phyloP scores from a whole-genome alignment of 495 filamentous ascomycete genomes.

The Annulohypoxylon moriforme region DNA sequence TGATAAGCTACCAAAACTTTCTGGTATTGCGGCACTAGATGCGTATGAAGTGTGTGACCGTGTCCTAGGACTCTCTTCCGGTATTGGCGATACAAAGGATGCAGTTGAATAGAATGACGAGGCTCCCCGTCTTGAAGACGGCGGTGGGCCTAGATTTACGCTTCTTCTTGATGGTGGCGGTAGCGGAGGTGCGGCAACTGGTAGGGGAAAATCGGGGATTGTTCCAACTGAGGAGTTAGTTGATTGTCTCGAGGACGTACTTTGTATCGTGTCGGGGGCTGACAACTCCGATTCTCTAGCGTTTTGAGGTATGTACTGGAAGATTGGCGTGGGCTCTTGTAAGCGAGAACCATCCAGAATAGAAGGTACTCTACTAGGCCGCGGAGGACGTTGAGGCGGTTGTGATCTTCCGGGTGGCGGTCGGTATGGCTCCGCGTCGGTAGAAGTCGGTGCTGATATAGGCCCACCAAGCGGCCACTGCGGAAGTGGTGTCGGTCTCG shows the following conservation, averaged over 20 bases:
- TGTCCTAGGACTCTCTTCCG: conserved; percentile 76
- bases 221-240: conserved; percentile 67
- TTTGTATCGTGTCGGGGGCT: conserved; percentile 55
- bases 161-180: conserved; percentile 60
- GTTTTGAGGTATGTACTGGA: conserved; percentile 62
- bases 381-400: conserved; percentile 74
- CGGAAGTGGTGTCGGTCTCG: conserved; percentile 61
- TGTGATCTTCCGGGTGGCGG: conserved; percentile 64
- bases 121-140: conserved; percentile 73
- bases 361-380: conserved; percentile 69
- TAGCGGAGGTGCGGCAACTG: conserved; percentile 52
- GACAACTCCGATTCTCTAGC: conserved; percentile 43
- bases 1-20: conserved; percentile 67
- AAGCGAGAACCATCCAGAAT: conserved; percentile 62
- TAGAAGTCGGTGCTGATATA: conserved; percentile 51
- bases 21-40: conserved; percentile 83
- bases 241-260: conserved; percentile 59
- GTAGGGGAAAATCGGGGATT: conserved; percentile 71
- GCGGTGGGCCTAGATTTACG: conserved; percentile 71
- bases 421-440: conserved; percentile 56
- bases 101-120: conserved; percentile 77
- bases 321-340: conserved; percentile 63
- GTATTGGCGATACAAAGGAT: conserved; percentile 90
- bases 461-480: conserved; percentile 67
- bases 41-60: conserved; percentile 77